Percentiles rank a stretch among this genome's conserved stretches.
Evolutionary conservation across 73 alveolate genomes (phyloP).

Genomic region (Uronychia setigera): DNA sequence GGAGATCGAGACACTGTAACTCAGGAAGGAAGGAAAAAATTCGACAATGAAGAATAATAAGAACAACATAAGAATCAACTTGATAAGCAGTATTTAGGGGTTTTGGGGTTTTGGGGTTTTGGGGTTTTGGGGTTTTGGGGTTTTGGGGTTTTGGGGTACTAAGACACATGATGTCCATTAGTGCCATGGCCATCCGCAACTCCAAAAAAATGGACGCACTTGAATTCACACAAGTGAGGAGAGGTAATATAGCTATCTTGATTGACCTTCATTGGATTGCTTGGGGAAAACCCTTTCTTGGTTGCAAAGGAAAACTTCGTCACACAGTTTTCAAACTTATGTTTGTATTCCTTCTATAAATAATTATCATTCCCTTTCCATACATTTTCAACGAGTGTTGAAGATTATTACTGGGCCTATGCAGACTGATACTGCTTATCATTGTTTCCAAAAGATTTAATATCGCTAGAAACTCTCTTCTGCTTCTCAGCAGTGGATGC

Average conservation of each 20-base stretch:
- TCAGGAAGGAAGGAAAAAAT: background rate
- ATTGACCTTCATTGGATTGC: constrained; percentile 31
- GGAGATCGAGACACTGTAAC: background rate
- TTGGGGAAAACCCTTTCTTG: constrained; percentile 29
- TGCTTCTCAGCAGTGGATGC: too few relatives aligned
- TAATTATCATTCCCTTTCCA: background rate
- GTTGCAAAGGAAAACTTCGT: constrained; percentile 54
- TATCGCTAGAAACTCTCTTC: too few relatives aligned
- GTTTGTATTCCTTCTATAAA: background rate
- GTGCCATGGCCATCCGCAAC: constrained; percentile 88
- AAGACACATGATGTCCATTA: constrained; percentile 75
- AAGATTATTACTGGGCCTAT: too few relatives aligned
- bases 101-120: too few relatives aligned
- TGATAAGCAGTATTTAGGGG: too few relatives aligned
- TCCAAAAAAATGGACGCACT: constrained; percentile 56
- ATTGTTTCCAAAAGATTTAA: too few relatives aligned
- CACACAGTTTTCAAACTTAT: constrained; percentile 7
- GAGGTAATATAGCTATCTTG: constrained; percentile 41
- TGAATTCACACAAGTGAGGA: constrained; percentile 34
- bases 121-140: too few relatives aligned
- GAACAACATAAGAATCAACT: too few relatives aligned
- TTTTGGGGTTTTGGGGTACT: too few relatives aligned
- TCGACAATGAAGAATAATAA: background rate
- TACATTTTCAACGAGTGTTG: background rate
- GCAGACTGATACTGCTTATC: too few relatives aligned